Evolutionary conservation across 2,329 filamentous ascomycete species (phyloP).

Genomic region (Fusarium redolens): DNA sequence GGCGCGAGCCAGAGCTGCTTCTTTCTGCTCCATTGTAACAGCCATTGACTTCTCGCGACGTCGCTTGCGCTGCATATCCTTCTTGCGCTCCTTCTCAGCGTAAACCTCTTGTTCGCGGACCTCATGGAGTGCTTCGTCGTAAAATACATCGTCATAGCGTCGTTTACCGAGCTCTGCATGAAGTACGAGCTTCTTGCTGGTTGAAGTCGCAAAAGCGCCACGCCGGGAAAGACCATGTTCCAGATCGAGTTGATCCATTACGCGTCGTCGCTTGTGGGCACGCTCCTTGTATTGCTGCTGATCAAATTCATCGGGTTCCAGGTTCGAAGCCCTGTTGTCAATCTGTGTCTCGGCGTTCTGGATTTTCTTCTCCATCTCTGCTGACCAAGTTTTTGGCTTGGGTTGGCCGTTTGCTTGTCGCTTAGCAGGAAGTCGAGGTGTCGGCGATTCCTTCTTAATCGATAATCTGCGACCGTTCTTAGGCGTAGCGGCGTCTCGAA

Average conservation of each 20-base stretch:
- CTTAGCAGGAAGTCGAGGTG: constrained; percentile 64
- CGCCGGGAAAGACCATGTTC: constrained; percentile 72
- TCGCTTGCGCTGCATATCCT: constrained; percentile 98
- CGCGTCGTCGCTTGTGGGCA: constrained; percentile 73
- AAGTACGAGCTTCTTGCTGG: constrained; percentile 70
- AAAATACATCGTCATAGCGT: constrained; percentile 81
- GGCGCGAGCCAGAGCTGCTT: constrained; percentile 82
- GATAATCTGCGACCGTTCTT: constrained; percentile 65
- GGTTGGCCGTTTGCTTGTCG: constrained; percentile 69
- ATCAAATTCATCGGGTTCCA: constrained; percentile 57
- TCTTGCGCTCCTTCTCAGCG: constrained; percentile 98
- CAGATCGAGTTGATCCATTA: constrained; percentile 72
- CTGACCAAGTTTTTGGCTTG: constrained; percentile 74
- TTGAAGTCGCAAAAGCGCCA: constrained; percentile 68
- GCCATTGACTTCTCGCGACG: constrained; percentile 96
- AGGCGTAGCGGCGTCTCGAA: constrained; percentile 61
- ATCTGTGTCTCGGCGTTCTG: constrained; percentile 55
- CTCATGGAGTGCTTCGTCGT: constrained; percentile 83
- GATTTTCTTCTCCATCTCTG: constrained; percentile 59
- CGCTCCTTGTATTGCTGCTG: constrained; percentile 64
- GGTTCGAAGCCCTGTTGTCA: constrained; percentile 59
- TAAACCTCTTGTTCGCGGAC: constrained; percentile 91
- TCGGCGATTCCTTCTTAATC: constrained; percentile 60
- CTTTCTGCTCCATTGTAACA: constrained; percentile 90
- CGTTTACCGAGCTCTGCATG: constrained; percentile 79